These are phyloP conservation scores for Pseudocercospora cruenta DNA, from an alignment of 2,329 filamentous ascomycete genomes.

Conservation along the genomic window DNA sequence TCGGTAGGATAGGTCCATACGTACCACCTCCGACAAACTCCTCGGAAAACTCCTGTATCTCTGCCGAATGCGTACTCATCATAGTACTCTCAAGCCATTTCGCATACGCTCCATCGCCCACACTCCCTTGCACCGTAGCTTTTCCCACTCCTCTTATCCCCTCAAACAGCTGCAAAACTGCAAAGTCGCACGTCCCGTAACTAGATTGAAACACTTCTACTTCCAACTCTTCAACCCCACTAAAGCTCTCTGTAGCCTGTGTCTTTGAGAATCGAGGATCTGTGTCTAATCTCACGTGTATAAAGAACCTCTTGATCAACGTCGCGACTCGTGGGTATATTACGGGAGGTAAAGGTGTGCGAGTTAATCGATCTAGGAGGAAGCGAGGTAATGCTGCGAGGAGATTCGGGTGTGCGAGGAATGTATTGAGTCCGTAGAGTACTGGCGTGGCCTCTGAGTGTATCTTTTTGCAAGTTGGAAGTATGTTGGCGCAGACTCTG, in stretches of 20 bases:
- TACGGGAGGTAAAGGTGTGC: constrained; percentile 40
- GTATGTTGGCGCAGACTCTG: constrained; percentile 47
- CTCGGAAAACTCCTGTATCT: constrained; percentile 32
- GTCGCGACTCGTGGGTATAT: constrained; percentile 35
- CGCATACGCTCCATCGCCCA: constrained; percentile 46
- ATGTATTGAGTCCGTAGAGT: constrained; percentile 55
- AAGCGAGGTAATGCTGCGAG: constrained; percentile 47
- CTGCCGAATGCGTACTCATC: constrained; percentile 42
- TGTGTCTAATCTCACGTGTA: constrained; percentile 54
- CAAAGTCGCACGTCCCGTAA: constrained; percentile 48
- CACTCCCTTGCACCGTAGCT: constrained; percentile 48
- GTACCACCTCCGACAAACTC: constrained; percentile 26
- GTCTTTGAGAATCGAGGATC: constrained; percentile 50
- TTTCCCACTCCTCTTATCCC: constrained; percentile 50
- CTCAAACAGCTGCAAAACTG: constrained; percentile 50
- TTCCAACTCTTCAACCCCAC: constrained; percentile 50
- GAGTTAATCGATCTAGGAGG: constrained; percentile 34
- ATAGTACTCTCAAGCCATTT: constrained; percentile 50
- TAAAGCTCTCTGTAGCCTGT: constrained; percentile 50
- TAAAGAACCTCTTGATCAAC: constrained; percentile 49
- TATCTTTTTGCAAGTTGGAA: constrained; percentile 47
- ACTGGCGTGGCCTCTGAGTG: constrained; percentile 48
- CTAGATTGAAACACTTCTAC: constrained; percentile 55
- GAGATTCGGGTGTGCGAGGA: constrained; percentile 54
- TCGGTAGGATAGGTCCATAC: neutral